Evolutionary conservation across 208 protist genomes (phyloP), one percentile per base, ranked within the genome.

Genomic region (Acanthamoeba sp.): DNA sequence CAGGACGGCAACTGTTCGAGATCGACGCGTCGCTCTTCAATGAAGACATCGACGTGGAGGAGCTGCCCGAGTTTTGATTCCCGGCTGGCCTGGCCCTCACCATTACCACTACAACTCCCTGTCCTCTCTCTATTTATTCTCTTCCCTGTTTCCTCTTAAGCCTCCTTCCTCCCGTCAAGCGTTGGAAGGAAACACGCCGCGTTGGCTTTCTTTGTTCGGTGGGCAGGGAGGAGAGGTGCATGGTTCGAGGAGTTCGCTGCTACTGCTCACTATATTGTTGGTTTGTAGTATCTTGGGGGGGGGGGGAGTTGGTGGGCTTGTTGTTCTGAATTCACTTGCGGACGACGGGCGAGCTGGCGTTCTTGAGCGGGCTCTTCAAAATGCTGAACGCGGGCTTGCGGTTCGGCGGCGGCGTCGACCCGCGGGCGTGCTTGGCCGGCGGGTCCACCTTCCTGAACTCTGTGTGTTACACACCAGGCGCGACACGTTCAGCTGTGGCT

Each of bases 1-100:
- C 38, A 78, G 69, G 69, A 78, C 69, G 69, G 69, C 69, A 78
- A 78, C 22, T 78, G 69, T 78, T 78, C 69, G 69, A 78, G 69
- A 78, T 78, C 69, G 69, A 78, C 69, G 69, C 69, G 18, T 78
- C 69, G 69, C 69, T 78, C 34, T 78, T 78, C 34, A 22, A 78
- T 34, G 69, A 78, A 4, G 69, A 78, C 69, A 24, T 78, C 22
- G 69, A 78, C 14, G 69, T n/a, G 18, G 69, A 38, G 34, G 69
- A 78, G 34, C 69, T 78, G 36, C 69, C 69, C 69, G 66, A 78
- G 36, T 78, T 78, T 45, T 78, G 69, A 78, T 66, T 55, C 16
- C 48, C 48, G 16, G 10, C 48, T 16, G 10, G 6, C 48, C 48
- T 16, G 48, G 10, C 48, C n/a, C n/a, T n/a, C n/a, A n/a, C n/a